Percentiles rank a stretch among this genome's conserved stretches.
These are phyloP conservation scores for Colletotrichum spinosum DNA, from an alignment of 2,329 filamentous ascomycete genomes.

Conservation along the genomic window DNA sequence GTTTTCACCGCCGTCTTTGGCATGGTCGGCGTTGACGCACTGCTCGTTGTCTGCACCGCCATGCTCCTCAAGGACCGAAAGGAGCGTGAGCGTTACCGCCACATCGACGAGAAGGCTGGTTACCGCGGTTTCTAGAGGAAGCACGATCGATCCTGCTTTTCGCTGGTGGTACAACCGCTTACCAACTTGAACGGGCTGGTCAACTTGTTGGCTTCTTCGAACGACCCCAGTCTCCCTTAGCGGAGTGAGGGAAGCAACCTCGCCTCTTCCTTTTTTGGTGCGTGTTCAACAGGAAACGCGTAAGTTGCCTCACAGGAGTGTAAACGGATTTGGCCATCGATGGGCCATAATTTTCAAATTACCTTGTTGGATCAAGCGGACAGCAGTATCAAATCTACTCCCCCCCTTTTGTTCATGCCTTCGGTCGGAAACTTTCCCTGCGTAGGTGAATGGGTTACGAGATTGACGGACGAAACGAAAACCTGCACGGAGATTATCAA, in stretches of 20 bases:
- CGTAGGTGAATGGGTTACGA: slow-evolving; percentile 14
- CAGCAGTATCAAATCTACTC: slow-evolving; percentile 29
- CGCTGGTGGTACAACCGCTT: slow-evolving; percentile 11
- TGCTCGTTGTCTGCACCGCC: slow-evolving; percentile 77
- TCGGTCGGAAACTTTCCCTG: neutral
- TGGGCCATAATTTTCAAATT: slow-evolving; percentile 29
- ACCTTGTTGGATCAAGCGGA: slow-evolving; percentile 29
- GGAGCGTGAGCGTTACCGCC: slow-evolving; percentile 81
- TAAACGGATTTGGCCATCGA: slow-evolving; percentile 23
- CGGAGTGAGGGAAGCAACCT: slow-evolving; percentile 1
- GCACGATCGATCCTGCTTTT: neutral
- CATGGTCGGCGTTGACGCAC: slow-evolving; percentile 77
- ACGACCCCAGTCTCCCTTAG: slow-evolving; percentile 14
- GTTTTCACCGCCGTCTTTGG: slow-evolving; percentile 86
- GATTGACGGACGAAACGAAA: slow-evolving; percentile 29
- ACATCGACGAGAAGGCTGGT: slow-evolving; percentile 84
- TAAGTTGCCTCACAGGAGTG: slow-evolving; percentile 20
- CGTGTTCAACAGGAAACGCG: slow-evolving; percentile 19
- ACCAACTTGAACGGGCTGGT: neutral
- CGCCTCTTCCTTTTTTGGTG: slow-evolving; percentile 1
- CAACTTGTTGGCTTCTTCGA: slow-evolving; percentile 18
- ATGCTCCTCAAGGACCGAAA: slow-evolving; percentile 85
- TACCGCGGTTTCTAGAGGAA: slow-evolving; percentile 56
- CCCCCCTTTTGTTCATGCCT: slow-evolving; percentile 12
- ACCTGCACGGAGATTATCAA: slow-evolving; percentile 28